These are phyloP conservation scores for Sphagnum magellanicum DNA, from an alignment of 228 moss, liverwort and hornwort species.

Conservation along the genomic window DNA sequence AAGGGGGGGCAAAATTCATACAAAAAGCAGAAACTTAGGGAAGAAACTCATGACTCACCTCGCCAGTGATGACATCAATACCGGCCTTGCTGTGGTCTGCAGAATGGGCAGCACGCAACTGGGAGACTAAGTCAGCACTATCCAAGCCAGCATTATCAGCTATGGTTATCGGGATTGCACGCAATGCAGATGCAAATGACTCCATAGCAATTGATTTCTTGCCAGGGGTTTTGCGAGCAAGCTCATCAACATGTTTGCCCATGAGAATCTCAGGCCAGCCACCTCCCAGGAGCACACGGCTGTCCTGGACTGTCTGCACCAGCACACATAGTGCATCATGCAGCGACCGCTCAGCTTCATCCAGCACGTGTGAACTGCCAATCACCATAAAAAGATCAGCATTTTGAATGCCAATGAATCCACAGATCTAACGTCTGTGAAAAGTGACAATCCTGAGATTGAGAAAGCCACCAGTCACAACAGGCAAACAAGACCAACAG, in stretches of 20 bases:
- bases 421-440: too few species aligned
- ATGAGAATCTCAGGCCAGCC: constrained; percentile 98
- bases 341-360: constrained; percentile 95
- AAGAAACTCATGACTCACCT: constrained; percentile 30
- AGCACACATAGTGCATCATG: constrained; percentile 97
- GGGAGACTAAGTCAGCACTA: constrained; percentile 84
- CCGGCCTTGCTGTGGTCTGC: constrained; percentile 63
- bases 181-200: constrained; percentile 79
- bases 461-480: too few species aligned
- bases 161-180: constrained; percentile 84
- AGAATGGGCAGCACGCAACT: constrained; percentile 85
- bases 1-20: background rate
- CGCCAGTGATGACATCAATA: constrained; percentile 88
- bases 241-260: constrained; percentile 89
- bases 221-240: constrained; percentile 77
- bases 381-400: background rate
- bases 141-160: constrained; percentile 95
- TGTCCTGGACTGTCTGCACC: constrained; percentile 82
- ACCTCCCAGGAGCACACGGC: constrained; percentile 97
- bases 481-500: too few species aligned
- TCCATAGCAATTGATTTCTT: constrained; percentile 95
- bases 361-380: constrained; percentile 78
- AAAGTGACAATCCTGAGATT: too few species aligned
- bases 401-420: too few species aligned
- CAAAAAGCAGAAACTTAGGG: background rate